These are phyloP conservation scores for Corylus heterophylla DNA, from an alignment of 306 rosid genomes.

Conservation along the genomic window DNA sequence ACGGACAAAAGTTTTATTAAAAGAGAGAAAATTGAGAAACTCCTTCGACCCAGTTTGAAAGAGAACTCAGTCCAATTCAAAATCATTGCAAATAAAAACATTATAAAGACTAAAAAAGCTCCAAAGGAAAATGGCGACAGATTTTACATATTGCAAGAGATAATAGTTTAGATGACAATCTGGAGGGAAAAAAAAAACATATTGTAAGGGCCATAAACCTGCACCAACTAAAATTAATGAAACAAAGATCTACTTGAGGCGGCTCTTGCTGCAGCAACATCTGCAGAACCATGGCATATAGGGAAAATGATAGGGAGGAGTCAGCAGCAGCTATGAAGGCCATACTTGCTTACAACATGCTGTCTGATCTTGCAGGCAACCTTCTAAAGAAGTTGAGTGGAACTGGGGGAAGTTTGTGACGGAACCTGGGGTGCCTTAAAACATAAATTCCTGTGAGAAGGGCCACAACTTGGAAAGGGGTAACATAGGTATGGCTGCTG, in stretches of 20 bases:
- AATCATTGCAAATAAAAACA: too few relatives aligned
- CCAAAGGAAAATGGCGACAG: too few relatives aligned
- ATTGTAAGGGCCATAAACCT: not conserved
- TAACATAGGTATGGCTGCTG: constrained; percentile 38
- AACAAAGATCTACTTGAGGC: not conserved
- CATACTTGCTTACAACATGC: constrained; percentile 52
- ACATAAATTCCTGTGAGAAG: constrained; percentile 63
- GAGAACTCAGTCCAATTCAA: too few relatives aligned
- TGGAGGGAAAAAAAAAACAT: constrained; percentile 10
- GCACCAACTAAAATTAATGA: not conserved
- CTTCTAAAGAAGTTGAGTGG: constrained; percentile 85
- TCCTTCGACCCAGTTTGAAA: too few relatives aligned
- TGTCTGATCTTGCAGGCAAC: constrained; percentile 87
- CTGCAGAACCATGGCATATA: not conserved
- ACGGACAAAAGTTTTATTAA: too few relatives aligned
- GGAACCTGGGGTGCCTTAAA: constrained; percentile 78
- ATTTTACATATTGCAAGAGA: constrained; percentile 16
- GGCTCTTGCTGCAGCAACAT: not conserved
- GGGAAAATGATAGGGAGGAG: not conserved
- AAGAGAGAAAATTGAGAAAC: too few relatives aligned
- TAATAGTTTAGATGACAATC: constrained; percentile 10
- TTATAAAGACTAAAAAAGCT: too few relatives aligned
- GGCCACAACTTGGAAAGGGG: constrained; percentile 75
- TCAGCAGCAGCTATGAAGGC: not conserved
- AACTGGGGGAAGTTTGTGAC: constrained; percentile 70